A percentile compares a stretch with the other conserved stretches of the same genome.
These are phyloP conservation scores for Thelonectria blattea DNA, from an alignment of 2,329 filamentous ascomycete species.

Conservation along the genomic window DNA sequence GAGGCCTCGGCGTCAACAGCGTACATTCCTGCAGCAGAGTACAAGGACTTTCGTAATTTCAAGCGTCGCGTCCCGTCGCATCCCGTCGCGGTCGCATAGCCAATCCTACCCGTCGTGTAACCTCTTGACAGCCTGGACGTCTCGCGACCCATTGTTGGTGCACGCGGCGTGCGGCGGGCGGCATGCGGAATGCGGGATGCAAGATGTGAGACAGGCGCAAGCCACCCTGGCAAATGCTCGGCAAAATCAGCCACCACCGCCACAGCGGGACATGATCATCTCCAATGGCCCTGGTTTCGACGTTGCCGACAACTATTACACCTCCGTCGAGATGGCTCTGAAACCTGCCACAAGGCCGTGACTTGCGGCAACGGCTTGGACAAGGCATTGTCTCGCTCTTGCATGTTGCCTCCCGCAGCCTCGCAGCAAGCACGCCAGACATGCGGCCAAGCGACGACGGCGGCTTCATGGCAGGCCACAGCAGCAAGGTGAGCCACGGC, in stretches of 20 bases:
- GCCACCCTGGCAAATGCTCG: slow-evolving; percentile 33
- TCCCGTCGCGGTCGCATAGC: not conserved
- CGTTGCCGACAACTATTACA: slow-evolving; percentile 33
- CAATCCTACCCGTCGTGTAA: not conserved
- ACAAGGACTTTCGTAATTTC: not conserved
- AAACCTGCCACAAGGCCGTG: slow-evolving; percentile 23
- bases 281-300: slow-evolving; percentile 34
- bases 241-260: slow-evolving; percentile 37
- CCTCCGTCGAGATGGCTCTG: slow-evolving; percentile 23
- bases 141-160: not conserved
- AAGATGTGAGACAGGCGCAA: not conserved
- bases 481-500: slow-evolving; percentile 26
- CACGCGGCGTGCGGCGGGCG: not conserved
- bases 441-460: slow-evolving; percentile 29
- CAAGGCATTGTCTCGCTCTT: not conserved
- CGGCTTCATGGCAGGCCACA: not conserved
- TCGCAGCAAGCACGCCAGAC: slow-evolving; percentile 13
- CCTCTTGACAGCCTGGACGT: not conserved
- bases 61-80: not conserved
- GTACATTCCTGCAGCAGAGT: not conserved
- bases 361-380: slow-evolving; percentile 16
- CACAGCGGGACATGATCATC: slow-evolving; percentile 39
- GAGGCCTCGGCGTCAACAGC: not conserved
- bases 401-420: slow-evolving; percentile 1
- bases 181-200: not conserved